These are phyloP conservation scores for Aspergillus incahuasiensis DNA, from an alignment of 495 filamentous ascomycete species.

Conservation along the genomic window DNA sequence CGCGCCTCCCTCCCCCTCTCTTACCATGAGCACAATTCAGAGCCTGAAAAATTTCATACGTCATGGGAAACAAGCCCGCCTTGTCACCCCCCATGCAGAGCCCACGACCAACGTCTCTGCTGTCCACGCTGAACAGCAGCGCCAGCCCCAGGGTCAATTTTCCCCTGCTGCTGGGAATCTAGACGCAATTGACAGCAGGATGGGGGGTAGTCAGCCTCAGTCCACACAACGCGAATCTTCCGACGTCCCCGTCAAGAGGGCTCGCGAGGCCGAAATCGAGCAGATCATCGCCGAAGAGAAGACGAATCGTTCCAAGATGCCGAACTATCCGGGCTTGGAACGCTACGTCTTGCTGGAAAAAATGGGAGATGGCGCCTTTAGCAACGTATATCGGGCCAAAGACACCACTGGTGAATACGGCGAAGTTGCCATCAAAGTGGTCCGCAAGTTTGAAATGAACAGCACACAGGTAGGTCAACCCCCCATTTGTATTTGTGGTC, in stretches of 20 bases:
- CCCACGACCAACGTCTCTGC: conserved; percentile 64
- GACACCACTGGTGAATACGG: conserved; percentile 64
- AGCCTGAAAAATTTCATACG: conserved; percentile 97
- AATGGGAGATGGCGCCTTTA: conserved; percentile 99
- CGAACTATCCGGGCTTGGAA: conserved; percentile 86
- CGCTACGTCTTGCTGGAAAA: conserved; percentile 89
- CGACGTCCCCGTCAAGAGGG: conserved; percentile 37
- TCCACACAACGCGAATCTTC: conserved; percentile 46
- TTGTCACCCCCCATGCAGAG: conserved; percentile 57
- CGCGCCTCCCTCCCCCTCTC: conserved; percentile 1
- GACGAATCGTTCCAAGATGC: conserved; percentile 75
- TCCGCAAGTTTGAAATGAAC: conserved; percentile 98
- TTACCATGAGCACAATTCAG: conserved; percentile 73
- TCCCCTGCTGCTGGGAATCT: conserved; percentile 49
- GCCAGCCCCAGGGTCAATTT: conserved; percentile 46
- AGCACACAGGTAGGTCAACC: conserved; percentile 73
- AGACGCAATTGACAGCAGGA: conserved; percentile 50
- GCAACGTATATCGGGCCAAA: conserved; percentile 89
- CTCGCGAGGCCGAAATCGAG: conserved; percentile 58
- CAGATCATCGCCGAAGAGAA: conserved; percentile 89
- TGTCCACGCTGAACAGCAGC: conserved; percentile 63
- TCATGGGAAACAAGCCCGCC: conserved; percentile 92
- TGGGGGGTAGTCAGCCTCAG: conserved; percentile 54
- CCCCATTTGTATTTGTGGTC: conserved; percentile 15
- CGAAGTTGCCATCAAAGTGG: conserved; percentile 96